A percentile compares a stretch with the other conserved stretches of the same genome.
Conservation (phyloP, 148 eudicot species). For the Limonium bicolor region DNA sequence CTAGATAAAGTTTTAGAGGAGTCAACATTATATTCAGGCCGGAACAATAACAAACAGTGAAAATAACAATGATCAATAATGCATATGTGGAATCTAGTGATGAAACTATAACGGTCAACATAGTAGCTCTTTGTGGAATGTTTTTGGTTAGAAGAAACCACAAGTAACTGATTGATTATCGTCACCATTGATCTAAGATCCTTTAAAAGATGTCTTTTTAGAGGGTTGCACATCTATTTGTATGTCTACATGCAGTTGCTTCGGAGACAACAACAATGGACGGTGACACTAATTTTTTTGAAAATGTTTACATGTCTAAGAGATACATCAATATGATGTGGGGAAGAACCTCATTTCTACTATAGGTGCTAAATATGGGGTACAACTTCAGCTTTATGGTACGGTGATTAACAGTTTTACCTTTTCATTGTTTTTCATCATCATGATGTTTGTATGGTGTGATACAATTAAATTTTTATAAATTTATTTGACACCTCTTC, state of each 20-base stretch:
- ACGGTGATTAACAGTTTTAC: too few relatives aligned
- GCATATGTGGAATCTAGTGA: constrained; percentile 40
- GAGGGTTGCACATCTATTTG: constrained; percentile 39
- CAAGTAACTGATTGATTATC: constrained; percentile 34
- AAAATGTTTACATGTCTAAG: constrained; percentile 52
- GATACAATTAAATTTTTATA: too few relatives aligned
- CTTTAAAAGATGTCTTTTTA: constrained; percentile 38
- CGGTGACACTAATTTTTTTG: constrained; percentile 32
- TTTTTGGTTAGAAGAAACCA: constrained; percentile 67
- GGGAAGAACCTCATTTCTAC: constrained; percentile 49
- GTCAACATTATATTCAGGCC: constrained; percentile 12
- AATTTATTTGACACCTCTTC: too few relatives aligned
- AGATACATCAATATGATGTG: constrained; percentile 82
- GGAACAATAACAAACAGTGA: constrained; percentile 33
- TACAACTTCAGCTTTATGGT: constrained; percentile 70
- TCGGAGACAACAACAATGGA: too few relatives aligned
- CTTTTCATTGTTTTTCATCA: too few relatives aligned
- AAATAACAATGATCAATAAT: constrained; percentile 44
- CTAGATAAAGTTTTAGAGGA: constrained; percentile 24
- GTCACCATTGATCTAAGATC: constrained; percentile 68
- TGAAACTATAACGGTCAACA: constrained; percentile 17
- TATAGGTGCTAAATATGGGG: constrained; percentile 41
- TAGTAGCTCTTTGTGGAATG: constrained; percentile 68
- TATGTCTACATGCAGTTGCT: constrained; percentile 15
- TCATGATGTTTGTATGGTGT: too few relatives aligned